Percentiles rank a stretch among this genome's conserved stretches.
These are phyloP conservation scores for Rhizopogon roseolus DNA, from an alignment of 768 basidiomycete genomes.

Conservation along the genomic window DNA sequence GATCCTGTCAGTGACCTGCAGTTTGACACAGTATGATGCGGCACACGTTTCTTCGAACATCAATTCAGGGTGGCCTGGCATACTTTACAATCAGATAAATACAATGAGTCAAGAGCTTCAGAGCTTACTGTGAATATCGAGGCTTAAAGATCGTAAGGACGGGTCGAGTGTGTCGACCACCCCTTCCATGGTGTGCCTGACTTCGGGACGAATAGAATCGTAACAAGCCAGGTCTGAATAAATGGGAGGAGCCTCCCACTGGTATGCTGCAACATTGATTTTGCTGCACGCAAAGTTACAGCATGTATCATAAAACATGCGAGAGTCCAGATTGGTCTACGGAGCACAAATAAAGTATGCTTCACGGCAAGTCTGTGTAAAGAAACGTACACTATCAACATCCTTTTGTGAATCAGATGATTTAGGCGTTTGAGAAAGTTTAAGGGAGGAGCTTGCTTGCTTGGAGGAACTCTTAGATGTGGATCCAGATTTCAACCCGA, in stretches of 20 bases:
- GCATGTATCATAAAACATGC: constrained; percentile 33
- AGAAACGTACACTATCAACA: not conserved
- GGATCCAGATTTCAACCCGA: constrained; percentile 2
- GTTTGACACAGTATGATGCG: not conserved
- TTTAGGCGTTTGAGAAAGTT: not conserved
- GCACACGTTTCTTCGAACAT: constrained; percentile 61
- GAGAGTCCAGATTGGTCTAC: constrained; percentile 9
- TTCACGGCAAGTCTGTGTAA: not conserved
- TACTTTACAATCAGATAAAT: not conserved
- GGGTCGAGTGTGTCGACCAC: constrained; percentile 47
- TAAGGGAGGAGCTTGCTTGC: not conserved
- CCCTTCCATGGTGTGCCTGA: constrained; percentile 49
- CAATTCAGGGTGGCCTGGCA: constrained; percentile 62
- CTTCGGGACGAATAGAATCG: constrained; percentile 22
- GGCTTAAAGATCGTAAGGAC: constrained; percentile 58
- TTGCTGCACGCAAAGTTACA: constrained; percentile 38
- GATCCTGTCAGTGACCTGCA: constrained; percentile 6
- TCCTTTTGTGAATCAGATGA: not conserved
- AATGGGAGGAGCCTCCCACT: constrained; percentile 34
- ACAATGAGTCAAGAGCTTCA: constrained; percentile 4
- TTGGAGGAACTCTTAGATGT: not conserved
- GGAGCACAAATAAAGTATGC: not conserved
- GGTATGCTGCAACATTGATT: constrained; percentile 22
- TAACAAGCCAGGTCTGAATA: constrained; percentile 27
- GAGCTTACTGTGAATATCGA: constrained; percentile 64